Percentiles rank a stretch among this genome's conserved stretches.
Evolutionary conservation across 495 filamentous ascomycete genomes (phyloP).

Genomic region (Umbilicaria muhlenbergii): DNA sequence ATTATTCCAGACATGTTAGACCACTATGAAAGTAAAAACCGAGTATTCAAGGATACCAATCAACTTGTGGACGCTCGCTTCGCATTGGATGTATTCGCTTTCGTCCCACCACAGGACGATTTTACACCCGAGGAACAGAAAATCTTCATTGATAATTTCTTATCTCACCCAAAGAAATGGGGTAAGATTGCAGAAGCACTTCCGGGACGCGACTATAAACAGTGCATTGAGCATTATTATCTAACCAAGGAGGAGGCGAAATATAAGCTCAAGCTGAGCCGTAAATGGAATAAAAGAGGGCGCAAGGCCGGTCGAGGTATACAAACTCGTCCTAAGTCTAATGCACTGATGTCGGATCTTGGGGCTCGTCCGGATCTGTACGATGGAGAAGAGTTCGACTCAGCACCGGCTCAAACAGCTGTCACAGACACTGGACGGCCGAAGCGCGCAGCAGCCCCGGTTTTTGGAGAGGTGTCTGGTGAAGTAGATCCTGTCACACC

Average conservation of each 20-base stretch:
- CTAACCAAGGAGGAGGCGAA: slow-evolving; percentile 74
- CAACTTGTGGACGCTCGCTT: slow-evolving; percentile 49
- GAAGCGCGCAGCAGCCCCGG: slow-evolving; percentile 52
- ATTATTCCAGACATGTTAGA: slow-evolving; percentile 66
- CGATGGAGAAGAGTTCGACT: slow-evolving; percentile 35
- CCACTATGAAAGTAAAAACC: slow-evolving; percentile 25
- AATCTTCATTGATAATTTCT: slow-evolving; percentile 63
- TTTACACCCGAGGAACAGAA: slow-evolving; percentile 69
- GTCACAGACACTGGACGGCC: slow-evolving; percentile 57
- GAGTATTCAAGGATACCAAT: slow-evolving; percentile 55
- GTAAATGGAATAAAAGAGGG: slow-evolving; percentile 50
- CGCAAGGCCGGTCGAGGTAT: slow-evolving; percentile 37
- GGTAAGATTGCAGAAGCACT: slow-evolving; percentile 68
- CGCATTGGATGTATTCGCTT: slow-evolving; percentile 55
- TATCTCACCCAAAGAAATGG: slow-evolving; percentile 80
- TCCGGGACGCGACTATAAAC: slow-evolving; percentile 56
- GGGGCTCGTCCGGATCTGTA: slow-evolving; percentile 35
- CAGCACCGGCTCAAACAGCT: slow-evolving; percentile 21
- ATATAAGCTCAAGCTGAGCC: slow-evolving; percentile 68
- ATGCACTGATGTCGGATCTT: slow-evolving; percentile 60
- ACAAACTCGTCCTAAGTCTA: slow-evolving; percentile 47
- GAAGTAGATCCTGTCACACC: slow-evolving; percentile 38
- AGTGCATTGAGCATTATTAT: slow-evolving; percentile 93
- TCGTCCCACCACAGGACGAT: slow-evolving; percentile 61
- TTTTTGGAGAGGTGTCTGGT: slow-evolving; percentile 41